Evolutionary conservation across 179 eudicot species (phyloP).

Genomic region (Patellifolia procumbens): DNA sequence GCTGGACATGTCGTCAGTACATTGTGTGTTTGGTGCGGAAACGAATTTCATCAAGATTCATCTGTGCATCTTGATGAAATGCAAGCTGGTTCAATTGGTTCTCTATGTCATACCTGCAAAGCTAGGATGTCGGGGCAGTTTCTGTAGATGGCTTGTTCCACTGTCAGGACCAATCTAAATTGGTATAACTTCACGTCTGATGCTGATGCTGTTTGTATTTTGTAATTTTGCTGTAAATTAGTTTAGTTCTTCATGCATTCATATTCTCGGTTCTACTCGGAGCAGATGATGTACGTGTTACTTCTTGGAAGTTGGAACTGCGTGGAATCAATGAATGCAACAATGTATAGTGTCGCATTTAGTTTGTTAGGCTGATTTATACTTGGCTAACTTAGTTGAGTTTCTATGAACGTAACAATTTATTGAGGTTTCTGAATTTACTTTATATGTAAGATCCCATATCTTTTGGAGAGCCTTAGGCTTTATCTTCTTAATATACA

Average conservation of each 20-base stretch:
- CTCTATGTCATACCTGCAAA: constrained; percentile 76
- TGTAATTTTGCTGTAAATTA: constrained; percentile 17
- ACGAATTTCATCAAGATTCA: constrained; percentile 64
- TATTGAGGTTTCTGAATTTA: constrained; percentile 18
- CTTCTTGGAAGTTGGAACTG: too few species aligned
- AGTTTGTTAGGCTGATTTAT: constrained; percentile 14
- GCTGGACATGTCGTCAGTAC: constrained; percentile 42
- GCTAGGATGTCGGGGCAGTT: constrained; percentile 60
- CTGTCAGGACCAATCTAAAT: background rate
- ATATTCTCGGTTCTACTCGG: constrained; percentile 4
- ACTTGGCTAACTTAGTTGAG: background rate
- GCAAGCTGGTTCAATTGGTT: constrained; percentile 71
- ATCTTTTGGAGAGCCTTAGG: constrained; percentile 10
- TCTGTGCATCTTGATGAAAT: constrained; percentile 46
- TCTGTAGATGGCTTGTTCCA: constrained; percentile 25
- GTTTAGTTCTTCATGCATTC: constrained; percentile 22
- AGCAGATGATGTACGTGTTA: constrained; percentile 14
- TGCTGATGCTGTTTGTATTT: constrained; percentile 13
- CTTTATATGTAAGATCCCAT: constrained; percentile 3
- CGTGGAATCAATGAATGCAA: constrained; percentile 21
- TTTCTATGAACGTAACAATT: background rate
- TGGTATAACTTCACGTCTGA: constrained; percentile 17
- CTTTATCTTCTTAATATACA: constrained; percentile 5
- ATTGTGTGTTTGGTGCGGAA: constrained; percentile 83
- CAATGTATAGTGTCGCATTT: constrained; percentile 29